These are phyloP conservation scores for Phialophora verrucosa DNA, from an alignment of 2,329 filamentous ascomycete genomes.

Conservation along the genomic window DNA sequence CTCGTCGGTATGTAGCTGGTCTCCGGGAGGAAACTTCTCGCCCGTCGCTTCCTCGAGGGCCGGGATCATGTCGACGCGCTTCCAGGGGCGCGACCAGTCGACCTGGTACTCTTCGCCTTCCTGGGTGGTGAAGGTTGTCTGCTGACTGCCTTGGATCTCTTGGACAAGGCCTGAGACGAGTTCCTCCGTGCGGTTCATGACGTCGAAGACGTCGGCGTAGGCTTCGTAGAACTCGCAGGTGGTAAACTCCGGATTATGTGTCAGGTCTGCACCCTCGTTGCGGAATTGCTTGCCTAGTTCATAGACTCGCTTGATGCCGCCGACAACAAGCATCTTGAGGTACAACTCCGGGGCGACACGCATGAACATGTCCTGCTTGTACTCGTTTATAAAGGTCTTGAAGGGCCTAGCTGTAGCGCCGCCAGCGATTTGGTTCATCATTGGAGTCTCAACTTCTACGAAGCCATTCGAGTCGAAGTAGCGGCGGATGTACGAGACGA, in stretches of 20 bases:
- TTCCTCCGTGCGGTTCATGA: conserved; percentile 91
- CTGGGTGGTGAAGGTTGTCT: conserved; percentile 85
- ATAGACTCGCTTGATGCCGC: conserved; percentile 91
- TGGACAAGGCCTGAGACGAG: conserved; percentile 87
- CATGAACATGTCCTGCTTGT: conserved; percentile 93
- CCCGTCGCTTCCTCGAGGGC: conserved; percentile 86
- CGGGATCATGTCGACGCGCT: conserved; percentile 92
- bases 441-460: conserved; percentile 92
- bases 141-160: conserved; percentile 82
- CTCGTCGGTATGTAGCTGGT: conserved; percentile 87
- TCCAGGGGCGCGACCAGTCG: conserved; percentile 97
- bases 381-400: conserved; percentile 92
- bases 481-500: conserved; percentile 83
- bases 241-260: conserved; percentile 98
- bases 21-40: conserved; percentile 89
- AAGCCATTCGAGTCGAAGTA: conserved; percentile 91
- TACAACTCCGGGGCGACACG: conserved; percentile 94
- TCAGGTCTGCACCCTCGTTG: conserved; percentile 89
- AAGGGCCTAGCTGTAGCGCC: conserved; percentile 96
- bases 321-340: conserved; percentile 94
- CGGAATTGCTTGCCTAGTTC: conserved; percentile 95
- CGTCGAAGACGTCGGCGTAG: conserved; percentile 87
- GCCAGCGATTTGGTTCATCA: conserved; percentile 95
- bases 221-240: conserved; percentile 98
- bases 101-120: conserved; percentile 84